Conservation (phyloP, 371 early-diverging fungal genomes). For the Apophysomyces variabilis region DNA sequence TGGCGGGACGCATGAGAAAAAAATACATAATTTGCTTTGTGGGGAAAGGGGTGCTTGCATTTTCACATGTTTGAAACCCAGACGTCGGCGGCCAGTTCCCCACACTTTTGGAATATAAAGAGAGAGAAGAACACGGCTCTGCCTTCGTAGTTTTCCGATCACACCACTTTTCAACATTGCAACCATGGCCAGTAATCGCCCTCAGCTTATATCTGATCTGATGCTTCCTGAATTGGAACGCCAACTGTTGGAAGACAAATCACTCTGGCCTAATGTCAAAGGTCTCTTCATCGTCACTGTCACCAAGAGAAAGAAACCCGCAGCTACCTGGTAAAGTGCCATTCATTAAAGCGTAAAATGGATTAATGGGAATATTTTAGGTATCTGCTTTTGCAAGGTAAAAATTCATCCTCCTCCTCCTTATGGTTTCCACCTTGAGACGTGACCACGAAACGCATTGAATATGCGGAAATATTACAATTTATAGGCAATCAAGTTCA, state of each 20-base stretch:
- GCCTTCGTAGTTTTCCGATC: background rate
- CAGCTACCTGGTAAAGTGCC: conserved; percentile 41
- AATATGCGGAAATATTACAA: too few relatives aligned
- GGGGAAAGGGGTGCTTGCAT: background rate
- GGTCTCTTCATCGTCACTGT: conserved; percentile 49
- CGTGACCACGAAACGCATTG: background rate
- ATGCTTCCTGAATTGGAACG: conserved; percentile 52
- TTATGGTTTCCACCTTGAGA: background rate
- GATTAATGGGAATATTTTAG: conserved; percentile 14
- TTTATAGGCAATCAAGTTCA: conserved; percentile 29
- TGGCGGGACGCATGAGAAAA: background rate
- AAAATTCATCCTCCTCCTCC: background rate
- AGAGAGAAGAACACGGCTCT: background rate
- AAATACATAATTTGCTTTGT: background rate
- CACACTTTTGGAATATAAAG: background rate
- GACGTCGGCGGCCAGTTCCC: conserved; percentile 4
- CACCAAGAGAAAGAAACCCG: conserved; percentile 36
- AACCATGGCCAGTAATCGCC: background rate
- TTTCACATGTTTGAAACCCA: conserved; percentile 8
- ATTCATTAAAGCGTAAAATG: too few relatives aligned
- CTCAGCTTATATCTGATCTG: conserved; percentile 26
- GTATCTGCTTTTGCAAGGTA: conserved; percentile 49
- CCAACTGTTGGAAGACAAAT: conserved; percentile 39
- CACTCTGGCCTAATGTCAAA: conserved; percentile 50
- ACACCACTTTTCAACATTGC: background rate